These are phyloP conservation scores for Euryodendron excelsum DNA, from an alignment of 148 eudicot species.

Conservation along the genomic window DNA sequence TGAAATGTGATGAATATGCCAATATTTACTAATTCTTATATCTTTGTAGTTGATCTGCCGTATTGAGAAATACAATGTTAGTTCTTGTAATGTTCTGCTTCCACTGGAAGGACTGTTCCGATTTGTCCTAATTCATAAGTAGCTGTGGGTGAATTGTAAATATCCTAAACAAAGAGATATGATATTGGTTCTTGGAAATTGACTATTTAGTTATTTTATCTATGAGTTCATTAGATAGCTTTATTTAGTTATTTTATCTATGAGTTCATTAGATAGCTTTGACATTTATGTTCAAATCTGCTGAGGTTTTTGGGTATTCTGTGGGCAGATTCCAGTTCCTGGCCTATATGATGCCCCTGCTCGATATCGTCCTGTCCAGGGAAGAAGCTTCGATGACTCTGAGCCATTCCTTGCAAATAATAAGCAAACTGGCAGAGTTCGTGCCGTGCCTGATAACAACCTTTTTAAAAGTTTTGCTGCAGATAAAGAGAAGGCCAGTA, in stretches of 20 bases:
- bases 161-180: not conserved
- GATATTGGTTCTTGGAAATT: not conserved
- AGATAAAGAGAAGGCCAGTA: constrained; percentile 75
- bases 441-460: constrained; percentile 64
- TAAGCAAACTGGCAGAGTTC: constrained; percentile 61
- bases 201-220: not conserved
- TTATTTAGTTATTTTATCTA: no score
- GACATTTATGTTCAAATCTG: not conserved
- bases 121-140: not conserved
- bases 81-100: not conserved
- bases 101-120: not conserved
- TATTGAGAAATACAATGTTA: not conserved
- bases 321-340: constrained; percentile 52
- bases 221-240: not conserved
- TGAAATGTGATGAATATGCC: not conserved
- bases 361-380: constrained; percentile 48
- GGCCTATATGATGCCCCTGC: constrained; percentile 48
- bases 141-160: not conserved
- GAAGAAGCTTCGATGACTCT: constrained; percentile 73
- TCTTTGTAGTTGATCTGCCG: not conserved
- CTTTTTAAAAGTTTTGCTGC: constrained; percentile 54
- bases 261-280: not conserved
- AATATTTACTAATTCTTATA: not conserved
- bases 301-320: constrained; percentile 2
- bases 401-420: constrained; percentile 50